Base-by-base conservation (phyloP, 139 green algal genomes). In the Diplosphaera chodatii region DNA sequence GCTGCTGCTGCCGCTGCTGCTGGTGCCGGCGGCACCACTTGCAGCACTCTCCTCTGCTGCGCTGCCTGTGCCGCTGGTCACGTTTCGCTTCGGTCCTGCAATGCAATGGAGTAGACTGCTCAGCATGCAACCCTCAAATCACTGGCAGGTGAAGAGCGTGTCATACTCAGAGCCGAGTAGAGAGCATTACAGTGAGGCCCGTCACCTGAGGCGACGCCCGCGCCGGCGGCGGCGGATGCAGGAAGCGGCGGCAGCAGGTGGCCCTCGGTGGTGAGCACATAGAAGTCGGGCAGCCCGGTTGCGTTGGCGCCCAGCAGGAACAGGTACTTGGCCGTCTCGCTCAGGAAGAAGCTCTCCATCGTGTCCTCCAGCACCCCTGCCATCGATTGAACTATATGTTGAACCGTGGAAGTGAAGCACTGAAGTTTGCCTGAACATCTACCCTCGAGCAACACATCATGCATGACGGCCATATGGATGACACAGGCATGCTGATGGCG, bases 271-370 rank as follows among this genome's bases (percentile, higher is more conserved):
- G 76, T 80, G 4, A 95, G 81, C n/a, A 94, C 73, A 30, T 80
- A 92, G 27, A 83, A 74, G 77, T 91, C 82, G 23, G 84, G 67
- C 48, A 90, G 63, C 1, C 66, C 48, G 0, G 79, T 73, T 1
- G 76, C 73, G 20, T 85, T 78, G 4, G 72, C 74, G 66, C 93
- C 89, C 25, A 86, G 80, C 22, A 97, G 83, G 76, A 86, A 94
- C 37, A 95, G 81, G 80, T 96, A 96, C 85, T 96, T 97, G 67
- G 86, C 56, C 0, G 94, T 97, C 68, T 98, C 92, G 1, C 80
- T 78, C 32, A 98, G 81, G 64, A 98, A 97, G 82, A 95, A 98
- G 33, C 66, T 85, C 76, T 97, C 89, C 89, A 94, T 93, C 28
- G 88, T 81, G 77, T 98, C 92, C 29, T 86, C 83, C 67, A 90